A percentile compares a stretch with the other conserved stretches of the same genome.
phyloP scores from a whole-genome alignment of 2,329 filamentous ascomycete genomes.

The Aspergillus sp. region DNA sequence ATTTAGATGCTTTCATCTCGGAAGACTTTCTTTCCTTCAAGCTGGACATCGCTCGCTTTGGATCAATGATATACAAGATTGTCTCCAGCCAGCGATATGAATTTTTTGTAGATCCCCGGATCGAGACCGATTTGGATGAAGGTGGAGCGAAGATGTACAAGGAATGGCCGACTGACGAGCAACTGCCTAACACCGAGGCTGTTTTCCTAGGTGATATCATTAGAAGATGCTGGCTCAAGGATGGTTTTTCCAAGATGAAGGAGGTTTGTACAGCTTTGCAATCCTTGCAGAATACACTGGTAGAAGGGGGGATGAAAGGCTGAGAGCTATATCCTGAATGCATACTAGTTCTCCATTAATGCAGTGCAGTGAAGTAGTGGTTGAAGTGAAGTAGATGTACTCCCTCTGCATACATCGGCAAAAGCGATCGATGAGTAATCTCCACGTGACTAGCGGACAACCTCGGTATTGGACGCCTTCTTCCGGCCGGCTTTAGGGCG shows the following conservation, averaged over 20 bases:
- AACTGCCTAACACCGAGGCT: not conserved
- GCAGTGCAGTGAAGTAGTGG: too few species aligned
- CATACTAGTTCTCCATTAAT: too few species aligned
- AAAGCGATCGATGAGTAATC: not conserved
- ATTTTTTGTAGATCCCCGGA: not conserved
- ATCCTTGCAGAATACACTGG: too few species aligned
- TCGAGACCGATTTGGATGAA: not conserved
- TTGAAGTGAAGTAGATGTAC: too few species aligned
- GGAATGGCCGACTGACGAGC: not conserved
- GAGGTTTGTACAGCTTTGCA: not conserved
- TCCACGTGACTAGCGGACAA: conserved; percentile 20
- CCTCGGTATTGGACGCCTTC: conserved; percentile 17
- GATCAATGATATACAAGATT: conserved; percentile 15
- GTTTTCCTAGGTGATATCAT: conserved; percentile 1
- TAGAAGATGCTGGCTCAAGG: not conserved
- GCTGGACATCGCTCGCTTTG: conserved; percentile 14
- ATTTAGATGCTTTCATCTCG: conserved; percentile 5
- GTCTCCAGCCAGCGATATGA: conserved; percentile 9
- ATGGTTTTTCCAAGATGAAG: not conserved
- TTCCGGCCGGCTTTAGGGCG: conserved; percentile 18
- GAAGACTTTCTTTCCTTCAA: conserved; percentile 15
- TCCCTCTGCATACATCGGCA: too few species aligned
- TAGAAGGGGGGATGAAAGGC: too few species aligned
- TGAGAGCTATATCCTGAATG: too few species aligned
- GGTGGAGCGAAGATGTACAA: not conserved